These are phyloP conservation scores for Fonsecaea pugnacius DNA, from an alignment of 2,329 filamentous ascomycete species.

Conservation along the genomic window DNA sequence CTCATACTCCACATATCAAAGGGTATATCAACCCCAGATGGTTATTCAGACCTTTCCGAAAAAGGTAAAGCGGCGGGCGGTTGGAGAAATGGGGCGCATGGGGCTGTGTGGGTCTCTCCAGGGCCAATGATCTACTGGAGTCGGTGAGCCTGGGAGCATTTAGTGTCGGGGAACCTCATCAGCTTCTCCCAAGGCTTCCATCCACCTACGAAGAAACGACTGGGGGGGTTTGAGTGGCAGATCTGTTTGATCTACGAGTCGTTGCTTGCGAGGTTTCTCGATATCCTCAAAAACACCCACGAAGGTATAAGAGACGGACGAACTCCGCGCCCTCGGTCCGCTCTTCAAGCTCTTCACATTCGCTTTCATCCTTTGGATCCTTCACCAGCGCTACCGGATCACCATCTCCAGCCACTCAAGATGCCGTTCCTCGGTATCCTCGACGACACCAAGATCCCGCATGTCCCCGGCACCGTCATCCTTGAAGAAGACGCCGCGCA, in stretches of 20 bases:
- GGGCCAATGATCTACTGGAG: not conserved
- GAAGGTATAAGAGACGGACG: not conserved
- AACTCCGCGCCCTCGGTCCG: not conserved
- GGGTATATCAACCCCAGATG: not conserved
- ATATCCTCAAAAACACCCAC: not conserved
- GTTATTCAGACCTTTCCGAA: not conserved
- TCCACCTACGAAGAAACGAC: not conserved
- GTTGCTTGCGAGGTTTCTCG: not conserved
- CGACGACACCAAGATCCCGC: slow-evolving; percentile 40
- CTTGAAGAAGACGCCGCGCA: slow-evolving; percentile 27
- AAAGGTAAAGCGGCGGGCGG: not conserved
- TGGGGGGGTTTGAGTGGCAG: not conserved
- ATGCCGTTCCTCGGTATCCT: slow-evolving; percentile 37
- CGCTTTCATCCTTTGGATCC: not conserved
- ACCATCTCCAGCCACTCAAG: slow-evolving; percentile 10
- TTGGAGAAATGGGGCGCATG: slow-evolving; percentile 3
- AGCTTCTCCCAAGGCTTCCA: not conserved
- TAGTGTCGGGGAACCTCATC: not conserved
- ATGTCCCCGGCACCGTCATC: slow-evolving; percentile 43
- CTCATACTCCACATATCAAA: not conserved
- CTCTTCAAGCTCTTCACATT: not conserved
- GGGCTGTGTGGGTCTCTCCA: not conserved
- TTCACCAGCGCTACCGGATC: not conserved
- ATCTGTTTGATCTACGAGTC: not conserved
- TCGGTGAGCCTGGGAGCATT: not conserved